Evolutionary conservation across 139 green algal genomes (phyloP).

Genomic region (Coccomyxa sp.): DNA sequence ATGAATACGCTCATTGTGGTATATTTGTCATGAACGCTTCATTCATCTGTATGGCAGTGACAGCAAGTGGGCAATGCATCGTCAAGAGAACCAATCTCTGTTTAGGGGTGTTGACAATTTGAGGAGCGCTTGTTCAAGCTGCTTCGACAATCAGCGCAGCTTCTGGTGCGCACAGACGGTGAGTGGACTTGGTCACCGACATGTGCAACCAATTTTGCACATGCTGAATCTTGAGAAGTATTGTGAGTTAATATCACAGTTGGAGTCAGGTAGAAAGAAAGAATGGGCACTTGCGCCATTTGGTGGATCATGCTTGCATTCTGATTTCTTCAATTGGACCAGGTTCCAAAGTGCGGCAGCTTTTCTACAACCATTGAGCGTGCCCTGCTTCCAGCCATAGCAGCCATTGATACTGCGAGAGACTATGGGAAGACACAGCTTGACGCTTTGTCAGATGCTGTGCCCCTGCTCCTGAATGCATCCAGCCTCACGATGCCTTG

Average conservation of each 20-base stretch:
- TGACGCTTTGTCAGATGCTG: constrained; percentile 7
- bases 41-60: not conserved
- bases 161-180: constrained; percentile 21
- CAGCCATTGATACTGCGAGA: not conserved
- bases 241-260: not conserved
- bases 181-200: not conserved
- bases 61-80: not conserved
- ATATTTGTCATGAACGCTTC: not conserved
- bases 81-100: not conserved
- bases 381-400: constrained; percentile 14
- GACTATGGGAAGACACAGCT: not conserved
- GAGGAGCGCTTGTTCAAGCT: not conserved
- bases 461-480: constrained; percentile 17
- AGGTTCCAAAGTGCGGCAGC: constrained; percentile 9
- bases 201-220: not conserved
- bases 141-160: not conserved
- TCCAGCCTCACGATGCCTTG: constrained; percentile 19
- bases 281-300: not conserved
- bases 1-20: not conserved
- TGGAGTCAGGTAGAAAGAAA: not conserved
- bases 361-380: constrained; percentile 10
- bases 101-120: not conserved
- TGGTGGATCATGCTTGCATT: not conserved
- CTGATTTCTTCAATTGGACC: not conserved
- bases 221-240: no score